Evolutionary conservation across 768 basidiomycete species (phyloP), one percentile per base, ranked within the genome.

Genomic region (Boletus barrowsii): DNA sequence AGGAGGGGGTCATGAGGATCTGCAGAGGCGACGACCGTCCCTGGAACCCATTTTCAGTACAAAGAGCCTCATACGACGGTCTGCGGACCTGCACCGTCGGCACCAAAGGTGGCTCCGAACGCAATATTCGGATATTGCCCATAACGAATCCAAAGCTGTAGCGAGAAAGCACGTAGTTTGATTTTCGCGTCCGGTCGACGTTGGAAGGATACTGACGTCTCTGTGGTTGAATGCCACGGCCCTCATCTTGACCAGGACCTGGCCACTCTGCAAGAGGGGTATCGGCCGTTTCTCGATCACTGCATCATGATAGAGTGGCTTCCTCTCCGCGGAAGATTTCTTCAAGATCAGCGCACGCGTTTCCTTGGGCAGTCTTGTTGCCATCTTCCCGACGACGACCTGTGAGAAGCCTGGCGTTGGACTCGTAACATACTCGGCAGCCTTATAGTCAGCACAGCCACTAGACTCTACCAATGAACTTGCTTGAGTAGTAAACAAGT

Each of bases 1-100:
- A 91, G 65, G 7, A 91, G 75, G 0, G 77, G 62, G 59, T 90
- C 90, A 7, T 75, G 63, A 0, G 73, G 60, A 18, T 81, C 76
- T 10, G 75, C 72, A 18, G 86, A 76, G 3, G 82, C 83, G 22
- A 90, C 66, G 10, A 92, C 84, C 4, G 72, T 76, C 11, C 89
- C 89, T 90, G 51, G 7, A 39, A 51, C 7, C 7, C 32, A n/a
- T 42, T 20, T 14, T 11, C 40, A 24, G 2, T 13, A 35, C 4
- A 3, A 22, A 22, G 22, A 22, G 22, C 22, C n/a, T n/a, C n/a
- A n/a, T n/a, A n/a, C n/a, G n/a, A n/a, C n/a, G n/a, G n/a, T n/a
- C n/a, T n/a, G n/a, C n/a, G n/a, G 55, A 85, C 89, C 90, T 67
- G 86, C 88, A 22, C 85, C 89, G 60, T 92, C 90, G 24, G 83